A percentile compares a stretch with the other conserved stretches of the same genome.
These are phyloP conservation scores for Phlebopus sp. DNA, from an alignment of 1,284 basidiomycete species.

Conservation along the genomic window DNA sequence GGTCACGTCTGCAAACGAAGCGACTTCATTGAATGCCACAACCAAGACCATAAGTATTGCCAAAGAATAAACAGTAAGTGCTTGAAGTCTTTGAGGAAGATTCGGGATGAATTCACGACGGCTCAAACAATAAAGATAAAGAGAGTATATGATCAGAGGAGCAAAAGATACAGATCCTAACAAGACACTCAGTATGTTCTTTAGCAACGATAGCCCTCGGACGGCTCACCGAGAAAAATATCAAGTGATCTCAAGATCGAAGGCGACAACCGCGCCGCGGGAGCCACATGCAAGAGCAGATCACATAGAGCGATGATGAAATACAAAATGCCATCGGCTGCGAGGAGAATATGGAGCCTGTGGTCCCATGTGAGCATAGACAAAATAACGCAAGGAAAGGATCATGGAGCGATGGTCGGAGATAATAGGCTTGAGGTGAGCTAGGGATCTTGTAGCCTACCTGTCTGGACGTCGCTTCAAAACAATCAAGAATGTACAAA, in stretches of 20 bases:
- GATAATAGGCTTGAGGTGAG: background rate
- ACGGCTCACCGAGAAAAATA: constrained; percentile 43
- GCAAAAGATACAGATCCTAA: constrained; percentile 49
- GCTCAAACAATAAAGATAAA: constrained; percentile 54
- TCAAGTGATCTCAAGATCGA: constrained; percentile 40
- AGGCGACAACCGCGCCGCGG: constrained; percentile 42
- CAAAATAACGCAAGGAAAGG: background rate
- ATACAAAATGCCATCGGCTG: constrained; percentile 59
- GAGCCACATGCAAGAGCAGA: constrained; percentile 53
- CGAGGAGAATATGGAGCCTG: constrained; percentile 57
- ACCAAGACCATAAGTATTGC: constrained; percentile 55
- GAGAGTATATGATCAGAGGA: constrained; percentile 54
- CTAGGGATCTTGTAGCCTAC: constrained; percentile 40
- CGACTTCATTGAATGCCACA: constrained; percentile 53
- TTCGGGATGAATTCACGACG: constrained; percentile 45
- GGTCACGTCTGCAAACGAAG: constrained; percentile 60
- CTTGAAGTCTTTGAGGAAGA: constrained; percentile 49
- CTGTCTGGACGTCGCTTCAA: constrained; percentile 49
- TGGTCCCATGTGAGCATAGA: constrained; percentile 7
- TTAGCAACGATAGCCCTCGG: background rate
- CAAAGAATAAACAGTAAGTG: constrained; percentile 45
- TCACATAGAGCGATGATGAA: constrained; percentile 59
- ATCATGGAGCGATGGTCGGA: background rate
- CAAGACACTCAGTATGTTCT: background rate
- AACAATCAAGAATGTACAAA: constrained; percentile 51